Base-by-base conservation (phyloP, 2,329 filamentous ascomycete species). In the Lachnellula occidentalis region DNA sequence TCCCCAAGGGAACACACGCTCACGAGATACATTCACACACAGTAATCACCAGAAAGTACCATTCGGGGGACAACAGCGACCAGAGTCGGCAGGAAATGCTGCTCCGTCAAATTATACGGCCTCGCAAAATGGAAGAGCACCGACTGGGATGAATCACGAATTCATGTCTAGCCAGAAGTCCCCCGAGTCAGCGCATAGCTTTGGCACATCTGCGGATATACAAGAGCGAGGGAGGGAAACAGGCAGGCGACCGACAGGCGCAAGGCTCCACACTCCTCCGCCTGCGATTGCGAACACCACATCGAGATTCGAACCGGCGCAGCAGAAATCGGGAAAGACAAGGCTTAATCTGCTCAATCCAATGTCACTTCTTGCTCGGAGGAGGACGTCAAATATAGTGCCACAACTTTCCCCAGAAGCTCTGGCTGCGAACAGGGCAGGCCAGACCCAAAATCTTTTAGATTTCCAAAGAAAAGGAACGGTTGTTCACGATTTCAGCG, bases 401-500 rank as follows among this genome's bases (percentile, higher is more conserved):
- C 64, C 57, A 31, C 62, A 67, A 46, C 51, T 66, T 27, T 54
- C 61, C 5, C 58, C 64, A 45, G 61, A 66, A 49, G 58, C 64
- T 27, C 56, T 64, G 22, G 59, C 56, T 24, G 58, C 58, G 9
- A 58, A 45, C 31, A 53, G 50, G 50, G 55, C 50, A 56, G 61
- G 53, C 55, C 61, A 54, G 21, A 62, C 27, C 61, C 71, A 45
- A 69, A 71, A 21, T 66, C 84, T 85, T 61, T n/a, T n/a, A n/a
- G 83, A 86, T 61, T 83, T 83, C 17, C 76, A 81, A 9, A 87
- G 87, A 59, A 77, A 76, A 63, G 85, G 81, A 48, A 87, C 80
- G 7, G 74, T 77, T 46, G 77, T 86, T 48, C 85, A 87, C 65
- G 84, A 83, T 67, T 87, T 85, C 62, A 86, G 82, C 63, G 81